phyloP scores from a whole-genome alignment of 73 alveolate species.

The Paramecium bursaria region DNA sequence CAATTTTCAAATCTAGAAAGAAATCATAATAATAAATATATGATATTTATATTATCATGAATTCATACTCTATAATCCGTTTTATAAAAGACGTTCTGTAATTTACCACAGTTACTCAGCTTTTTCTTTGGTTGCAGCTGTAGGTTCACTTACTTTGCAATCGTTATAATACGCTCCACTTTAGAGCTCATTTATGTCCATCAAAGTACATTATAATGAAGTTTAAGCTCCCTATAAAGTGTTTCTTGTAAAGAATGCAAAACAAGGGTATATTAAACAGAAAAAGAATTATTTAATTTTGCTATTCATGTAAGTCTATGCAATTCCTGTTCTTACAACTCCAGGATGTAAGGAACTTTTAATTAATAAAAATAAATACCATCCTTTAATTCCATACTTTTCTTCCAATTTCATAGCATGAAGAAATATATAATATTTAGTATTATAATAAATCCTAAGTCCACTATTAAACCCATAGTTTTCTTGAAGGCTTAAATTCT shows the following conservation, averaged over 20 bases:
- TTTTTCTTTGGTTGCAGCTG: neutral
- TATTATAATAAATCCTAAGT: too few relatives aligned
- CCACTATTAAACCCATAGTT: too few relatives aligned
- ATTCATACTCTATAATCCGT: too few relatives aligned
- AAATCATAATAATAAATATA: too few relatives aligned
- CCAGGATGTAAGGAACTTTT: slow-evolving; percentile 65
- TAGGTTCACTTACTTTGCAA: neutral
- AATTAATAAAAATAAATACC: neutral
- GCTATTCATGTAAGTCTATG: too few relatives aligned
- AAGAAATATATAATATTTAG: too few relatives aligned
- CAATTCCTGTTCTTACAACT: slow-evolving; percentile 53
- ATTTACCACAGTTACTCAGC: slow-evolving; percentile 33
- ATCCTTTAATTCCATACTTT: slow-evolving; percentile 15
- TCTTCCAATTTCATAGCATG: slow-evolving; percentile 35
- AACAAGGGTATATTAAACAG: slow-evolving; percentile 8
- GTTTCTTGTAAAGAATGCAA: slow-evolving; percentile 46
- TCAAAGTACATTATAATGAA: slow-evolving; percentile 26
- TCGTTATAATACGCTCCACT: slow-evolving; percentile 55
- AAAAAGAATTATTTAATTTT: neutral
- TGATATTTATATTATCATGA: too few relatives aligned
- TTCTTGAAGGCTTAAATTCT: too few relatives aligned
- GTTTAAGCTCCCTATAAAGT: slow-evolving; percentile 59
- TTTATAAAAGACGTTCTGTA: too few relatives aligned
- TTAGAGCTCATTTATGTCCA: neutral
- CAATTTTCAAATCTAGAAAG: too few relatives aligned